Conservation (phyloP, 2,329 filamentous ascomycete species). For the Nemania sp. region DNA sequence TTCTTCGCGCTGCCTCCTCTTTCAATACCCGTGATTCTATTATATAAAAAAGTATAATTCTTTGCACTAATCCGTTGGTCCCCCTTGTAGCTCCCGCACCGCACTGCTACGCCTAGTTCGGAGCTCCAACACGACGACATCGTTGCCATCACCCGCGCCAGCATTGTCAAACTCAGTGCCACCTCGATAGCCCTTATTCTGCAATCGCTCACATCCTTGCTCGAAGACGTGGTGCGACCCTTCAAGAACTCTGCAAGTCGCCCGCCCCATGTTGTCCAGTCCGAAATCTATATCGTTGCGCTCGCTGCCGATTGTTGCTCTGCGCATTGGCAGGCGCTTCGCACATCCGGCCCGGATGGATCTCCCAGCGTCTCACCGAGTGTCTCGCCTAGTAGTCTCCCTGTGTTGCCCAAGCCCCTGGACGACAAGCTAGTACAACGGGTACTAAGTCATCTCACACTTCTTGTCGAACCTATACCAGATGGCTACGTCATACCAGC, state of each 20-base stretch:
- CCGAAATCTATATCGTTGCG: conserved; percentile 73
- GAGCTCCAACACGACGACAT: conserved; percentile 72
- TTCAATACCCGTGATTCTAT: neutral
- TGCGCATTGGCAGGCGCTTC: conserved; percentile 67
- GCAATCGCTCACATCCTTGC: conserved; percentile 66
- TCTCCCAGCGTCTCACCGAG: conserved; percentile 23
- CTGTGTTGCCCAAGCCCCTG: conserved; percentile 55
- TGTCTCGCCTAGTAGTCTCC: neutral
- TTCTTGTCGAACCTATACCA: conserved; percentile 69
- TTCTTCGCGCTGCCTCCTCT: too few species aligned
- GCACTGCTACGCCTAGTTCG: conserved; percentile 68
- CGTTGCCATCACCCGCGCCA: conserved; percentile 69
- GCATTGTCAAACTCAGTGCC: conserved; percentile 70
- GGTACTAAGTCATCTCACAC: conserved; percentile 66
- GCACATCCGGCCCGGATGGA: conserved; percentile 45
- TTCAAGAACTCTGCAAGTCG: conserved; percentile 65
- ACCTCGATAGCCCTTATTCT: conserved; percentile 66
- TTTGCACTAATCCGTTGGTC: conserved; percentile 38
- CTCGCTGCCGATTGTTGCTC: conserved; percentile 74
- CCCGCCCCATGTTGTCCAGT: conserved; percentile 70
- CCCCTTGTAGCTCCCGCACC: conserved; percentile 66
- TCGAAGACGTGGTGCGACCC: conserved; percentile 69
- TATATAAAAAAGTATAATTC: conserved; percentile 1
- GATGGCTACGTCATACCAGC: conserved; percentile 69
- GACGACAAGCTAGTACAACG: conserved; percentile 65